Evolutionary conservation across 352 stramenopile species (phyloP), one percentile per base, ranked within the genome.

Genomic region (Pythium dissotocum): DNA sequence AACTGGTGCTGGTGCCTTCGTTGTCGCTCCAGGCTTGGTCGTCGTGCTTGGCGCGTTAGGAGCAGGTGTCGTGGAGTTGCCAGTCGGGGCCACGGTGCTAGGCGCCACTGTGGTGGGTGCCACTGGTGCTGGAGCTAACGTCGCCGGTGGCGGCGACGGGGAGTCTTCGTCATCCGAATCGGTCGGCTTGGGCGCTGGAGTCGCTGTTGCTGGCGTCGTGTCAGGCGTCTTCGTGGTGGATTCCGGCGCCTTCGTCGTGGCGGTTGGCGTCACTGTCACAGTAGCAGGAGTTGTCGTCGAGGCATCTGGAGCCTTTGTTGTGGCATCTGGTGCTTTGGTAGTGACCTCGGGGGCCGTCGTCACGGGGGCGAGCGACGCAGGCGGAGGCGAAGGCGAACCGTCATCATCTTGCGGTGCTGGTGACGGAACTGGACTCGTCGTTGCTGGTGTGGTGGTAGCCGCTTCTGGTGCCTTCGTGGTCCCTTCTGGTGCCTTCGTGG

Each of bases 131-230:
- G 49, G 60, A 3, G 48, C 38, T 0, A 67, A 55, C 8, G 13
- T 56, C 28, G 52, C 51, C 1, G 63, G 63, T 2, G 63, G 63
- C 21, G 65, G 65, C 18, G 58, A n/a, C 7, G 65, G 65, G 8
- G 65, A 71, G 10, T 62, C 57, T 1, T 40, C 35, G 52, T 62
- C 58, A 40, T 10, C 18, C 16, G 55, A 10, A 2, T 56, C 30
- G 44, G 48, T 38, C 9, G 60, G 60, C 24, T 21, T 14, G 2
- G 35, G 16, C 1, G 35, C 18, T 10, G 35, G 32, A 35, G 49
- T 32, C n/a, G 30, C n/a, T 2, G 21, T 26, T 7, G 58, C 49
- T 44, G 38, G 46, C 3, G 51, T 59, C 57, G 24, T 21, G 6
- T 4, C 42, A 6, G 18, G 35, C 35, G 55, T 46, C n/a, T 24